Evolutionary conservation across 2,329 filamentous ascomycete genomes (phyloP), one percentile per base, ranked within the genome.

Genomic region (Trichoderma brevicompactum): DNA sequence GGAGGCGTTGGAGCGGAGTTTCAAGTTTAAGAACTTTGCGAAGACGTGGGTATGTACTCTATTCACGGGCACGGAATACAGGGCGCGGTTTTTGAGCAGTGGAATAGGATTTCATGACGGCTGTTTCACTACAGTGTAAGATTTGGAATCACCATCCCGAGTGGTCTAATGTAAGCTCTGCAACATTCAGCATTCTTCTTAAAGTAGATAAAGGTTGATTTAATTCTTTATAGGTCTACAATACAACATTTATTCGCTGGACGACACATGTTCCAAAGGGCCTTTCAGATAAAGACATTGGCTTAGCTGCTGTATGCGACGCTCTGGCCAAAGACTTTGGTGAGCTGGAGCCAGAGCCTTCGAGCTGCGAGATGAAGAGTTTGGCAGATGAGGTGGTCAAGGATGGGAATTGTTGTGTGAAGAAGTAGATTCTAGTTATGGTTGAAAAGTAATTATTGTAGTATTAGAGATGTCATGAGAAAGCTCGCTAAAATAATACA

Each of bases 131-230:
- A 38, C 84, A 91, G 71, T 90, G 88, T 77, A 89, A 89, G 72
- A 74, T 85, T 43, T 83, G 84, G 72, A 89, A 87, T 70, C 90
- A 92, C 74, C 90, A 92, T 72, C 89, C 90, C 0, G 89, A 92
- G 74, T 92, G 89, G 89, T 89, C 87, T 2, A 92, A 92, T 72
- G 89, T 89, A 77, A 69, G 81, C 5, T 74, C 4, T 2, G 2
- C 1, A 10, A 6, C 5, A 28, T 4, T 28, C n/a, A 32, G 12
- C 6, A 32, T 19, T 9, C 36, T 10, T 7, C 46, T 19, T 32
- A 3, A 38, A 61, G 46, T 2, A 32, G 5, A 9, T 5, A 19
- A 17, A n/a, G n/a, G 3, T 23, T 19, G 6, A 4, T 48, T 17
- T 23, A 3, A 52, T 2, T 32, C n/a, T 50, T 17, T 56, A 2